phyloP scores from a whole-genome alignment of 306 rosid species.

The Acacia crassicarpa region DNA sequence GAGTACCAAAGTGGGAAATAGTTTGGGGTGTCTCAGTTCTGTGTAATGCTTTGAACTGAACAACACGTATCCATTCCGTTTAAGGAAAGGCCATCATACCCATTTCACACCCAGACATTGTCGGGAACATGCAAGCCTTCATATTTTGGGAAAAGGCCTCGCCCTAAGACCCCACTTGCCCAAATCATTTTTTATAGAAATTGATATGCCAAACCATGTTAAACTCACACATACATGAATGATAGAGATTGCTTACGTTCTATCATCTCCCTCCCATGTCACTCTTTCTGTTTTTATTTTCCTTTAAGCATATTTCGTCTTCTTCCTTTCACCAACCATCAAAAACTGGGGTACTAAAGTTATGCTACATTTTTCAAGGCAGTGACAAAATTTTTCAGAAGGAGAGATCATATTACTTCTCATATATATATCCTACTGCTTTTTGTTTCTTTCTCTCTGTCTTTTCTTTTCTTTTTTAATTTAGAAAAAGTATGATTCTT shows the following conservation, averaged over 20 bases:
- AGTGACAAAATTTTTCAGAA: slow-evolving; percentile 38
- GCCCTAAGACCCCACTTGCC: slow-evolving; percentile 28
- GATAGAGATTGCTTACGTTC: slow-evolving; percentile 47
- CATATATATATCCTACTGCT: slow-evolving; percentile 26
- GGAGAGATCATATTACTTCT: slow-evolving; percentile 35
- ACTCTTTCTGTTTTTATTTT: not conserved
- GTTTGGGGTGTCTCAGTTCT: slow-evolving; percentile 49
- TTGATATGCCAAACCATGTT: slow-evolving; percentile 45
- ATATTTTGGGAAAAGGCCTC: slow-evolving; percentile 48
- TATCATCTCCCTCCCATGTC: slow-evolving; percentile 43
- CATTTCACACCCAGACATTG: slow-evolving; percentile 66
- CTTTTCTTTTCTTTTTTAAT: slow-evolving; percentile 18
- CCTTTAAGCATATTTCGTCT: slow-evolving; percentile 14
- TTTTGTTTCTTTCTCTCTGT: slow-evolving; percentile 31
- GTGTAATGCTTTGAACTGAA: slow-evolving; percentile 39
- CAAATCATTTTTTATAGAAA: slow-evolving; percentile 35
- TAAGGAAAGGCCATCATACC: slow-evolving; percentile 70
- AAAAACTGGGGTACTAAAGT: slow-evolving; percentile 39
- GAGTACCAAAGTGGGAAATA: slow-evolving; percentile 41
- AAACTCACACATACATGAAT: slow-evolving; percentile 39
- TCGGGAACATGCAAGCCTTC: slow-evolving; percentile 90
- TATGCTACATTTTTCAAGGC: slow-evolving; percentile 48
- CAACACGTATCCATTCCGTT: slow-evolving; percentile 49
- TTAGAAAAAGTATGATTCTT: not conserved
- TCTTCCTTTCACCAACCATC: slow-evolving; percentile 36